Percentiles rank a stretch among this genome's conserved stretches.
Conservation (phyloP, 768 basidiomycete genomes). For the Cystoderma amianthinum region DNA sequence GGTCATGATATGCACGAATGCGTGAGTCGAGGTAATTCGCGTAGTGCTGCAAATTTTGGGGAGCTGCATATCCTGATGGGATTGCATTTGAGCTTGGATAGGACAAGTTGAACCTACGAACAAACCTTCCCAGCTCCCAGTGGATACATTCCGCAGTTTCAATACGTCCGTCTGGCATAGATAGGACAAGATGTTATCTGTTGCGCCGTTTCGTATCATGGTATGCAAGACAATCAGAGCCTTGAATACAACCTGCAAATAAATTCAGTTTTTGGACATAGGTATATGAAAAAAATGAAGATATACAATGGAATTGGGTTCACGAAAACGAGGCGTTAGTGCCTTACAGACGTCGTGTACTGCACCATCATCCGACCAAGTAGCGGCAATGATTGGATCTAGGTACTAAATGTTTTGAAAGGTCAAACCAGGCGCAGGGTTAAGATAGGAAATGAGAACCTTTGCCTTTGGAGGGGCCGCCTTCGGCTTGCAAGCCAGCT, state of each 20-base stretch:
- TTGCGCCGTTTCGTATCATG: conserved; percentile 95
- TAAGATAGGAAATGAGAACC: conserved; percentile 33
- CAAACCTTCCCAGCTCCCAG: conserved; percentile 84
- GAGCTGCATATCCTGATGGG: conserved; percentile 65
- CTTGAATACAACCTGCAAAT: conserved; percentile 90
- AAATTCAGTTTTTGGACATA: conserved; percentile 1
- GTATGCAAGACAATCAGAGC: conserved; percentile 92
- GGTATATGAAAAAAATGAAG: neutral
- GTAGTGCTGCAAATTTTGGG: conserved; percentile 83
- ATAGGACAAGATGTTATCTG: conserved; percentile 85
- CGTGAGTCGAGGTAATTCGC: conserved; percentile 85
- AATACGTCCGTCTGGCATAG: conserved; percentile 80
- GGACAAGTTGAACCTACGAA: neutral
- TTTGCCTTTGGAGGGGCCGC: conserved; percentile 93
- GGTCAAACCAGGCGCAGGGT: conserved; percentile 3
- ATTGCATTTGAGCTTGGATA: neutral
- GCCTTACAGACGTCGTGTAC: conserved; percentile 91
- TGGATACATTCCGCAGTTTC: conserved; percentile 72
- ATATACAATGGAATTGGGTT: conserved; percentile 84
- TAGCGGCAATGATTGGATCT: conserved; percentile 92
- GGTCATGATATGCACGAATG: conserved; percentile 80
- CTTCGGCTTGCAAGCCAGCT: conserved; percentile 96
- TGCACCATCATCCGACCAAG: conserved; percentile 94
- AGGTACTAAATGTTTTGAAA: conserved; percentile 72
- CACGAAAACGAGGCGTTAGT: conserved; percentile 75